phyloP scores from a whole-genome alignment of 208 protist genomes.

The Blechomonas ayalai region DNA sequence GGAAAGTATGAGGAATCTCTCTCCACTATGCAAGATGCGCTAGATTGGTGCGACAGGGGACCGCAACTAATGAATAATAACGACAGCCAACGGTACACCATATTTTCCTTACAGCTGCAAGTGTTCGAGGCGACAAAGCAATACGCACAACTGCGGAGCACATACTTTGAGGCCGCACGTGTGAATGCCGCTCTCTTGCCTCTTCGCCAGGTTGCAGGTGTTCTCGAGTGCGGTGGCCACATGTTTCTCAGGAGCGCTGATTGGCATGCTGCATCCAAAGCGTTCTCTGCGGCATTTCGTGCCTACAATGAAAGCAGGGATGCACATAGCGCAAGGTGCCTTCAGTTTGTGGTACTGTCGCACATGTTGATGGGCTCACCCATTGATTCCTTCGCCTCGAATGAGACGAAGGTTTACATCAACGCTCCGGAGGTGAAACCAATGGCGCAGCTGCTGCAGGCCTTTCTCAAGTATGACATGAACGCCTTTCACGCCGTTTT shows the following conservation, averaged over 20 bases:
- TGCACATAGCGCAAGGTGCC: constrained; percentile 61
- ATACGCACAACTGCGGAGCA: constrained; percentile 28
- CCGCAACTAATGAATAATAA: constrained; percentile 5
- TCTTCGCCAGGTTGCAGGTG: constrained; percentile 87
- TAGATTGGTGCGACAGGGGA: constrained; percentile 4
- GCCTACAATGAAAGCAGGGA: constrained; percentile 92
- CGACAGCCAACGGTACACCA: constrained; percentile 8
- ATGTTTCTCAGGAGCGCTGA: constrained; percentile 81
- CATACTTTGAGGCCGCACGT: constrained; percentile 20
- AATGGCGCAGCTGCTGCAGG: constrained; percentile 82
- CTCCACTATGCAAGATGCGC: constrained; percentile 5
- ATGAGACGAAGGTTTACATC: constrained; percentile 88
- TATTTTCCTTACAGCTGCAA: constrained; percentile 8
- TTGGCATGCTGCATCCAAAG: constrained; percentile 85
- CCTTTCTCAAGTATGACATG: constrained; percentile 44
- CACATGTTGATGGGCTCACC: constrained; percentile 73
- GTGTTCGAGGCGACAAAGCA: constrained; percentile 8
- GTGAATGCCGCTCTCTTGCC: constrained; percentile 72
- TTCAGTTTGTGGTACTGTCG: constrained; percentile 92
- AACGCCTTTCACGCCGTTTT: constrained; percentile 86
- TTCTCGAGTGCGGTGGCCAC: constrained; percentile 87
- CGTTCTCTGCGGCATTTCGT: constrained; percentile 92
- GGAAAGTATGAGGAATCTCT: constrained; percentile 7
- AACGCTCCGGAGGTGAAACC: constrained; percentile 87
- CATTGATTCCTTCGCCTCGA: constrained; percentile 92